These are phyloP conservation scores for Paracamarosporium sp. DNA, from an alignment of 2,329 filamentous ascomycete genomes.

Conservation along the genomic window DNA sequence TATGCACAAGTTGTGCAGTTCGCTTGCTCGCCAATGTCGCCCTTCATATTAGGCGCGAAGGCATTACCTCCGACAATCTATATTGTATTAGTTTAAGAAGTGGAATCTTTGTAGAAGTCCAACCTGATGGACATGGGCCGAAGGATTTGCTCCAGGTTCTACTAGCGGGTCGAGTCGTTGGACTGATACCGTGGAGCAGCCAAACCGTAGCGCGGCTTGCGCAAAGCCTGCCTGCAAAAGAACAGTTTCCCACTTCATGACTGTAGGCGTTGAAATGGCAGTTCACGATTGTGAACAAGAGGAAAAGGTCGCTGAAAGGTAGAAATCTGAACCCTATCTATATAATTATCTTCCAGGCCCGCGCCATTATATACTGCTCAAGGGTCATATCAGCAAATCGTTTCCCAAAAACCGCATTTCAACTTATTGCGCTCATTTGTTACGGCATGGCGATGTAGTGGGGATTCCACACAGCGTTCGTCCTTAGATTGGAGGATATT, in stretches of 20 bases:
- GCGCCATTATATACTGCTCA: not conserved
- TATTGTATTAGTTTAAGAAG: not conserved
- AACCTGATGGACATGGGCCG: conserved; percentile 16
- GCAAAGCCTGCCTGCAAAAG: conserved; percentile 1
- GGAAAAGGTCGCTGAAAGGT: not conserved
- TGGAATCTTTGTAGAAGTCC: not conserved
- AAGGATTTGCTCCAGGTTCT: conserved; percentile 15
- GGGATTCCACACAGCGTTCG: not conserved
- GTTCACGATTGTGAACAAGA: not conserved
- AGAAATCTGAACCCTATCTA: not conserved
- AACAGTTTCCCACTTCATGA: not conserved
- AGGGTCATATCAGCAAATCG: not conserved
- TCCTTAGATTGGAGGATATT: not conserved
- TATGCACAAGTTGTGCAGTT: conserved; percentile 23
- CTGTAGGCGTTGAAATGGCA: not conserved
- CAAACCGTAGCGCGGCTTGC: conserved; percentile 16
- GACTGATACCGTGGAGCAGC: conserved; percentile 13
- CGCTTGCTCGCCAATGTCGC: conserved; percentile 24
- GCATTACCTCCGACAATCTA: conserved; percentile 20
- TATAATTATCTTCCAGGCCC: not conserved
- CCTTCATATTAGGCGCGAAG: conserved; percentile 22
- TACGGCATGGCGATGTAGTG: not conserved
- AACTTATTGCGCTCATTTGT: not conserved
- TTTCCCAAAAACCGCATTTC: not conserved
- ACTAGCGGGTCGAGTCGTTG: conserved; percentile 20